Base-by-base conservation (phyloP, 306 rosid species). In the Abrus precatorius region DNA sequence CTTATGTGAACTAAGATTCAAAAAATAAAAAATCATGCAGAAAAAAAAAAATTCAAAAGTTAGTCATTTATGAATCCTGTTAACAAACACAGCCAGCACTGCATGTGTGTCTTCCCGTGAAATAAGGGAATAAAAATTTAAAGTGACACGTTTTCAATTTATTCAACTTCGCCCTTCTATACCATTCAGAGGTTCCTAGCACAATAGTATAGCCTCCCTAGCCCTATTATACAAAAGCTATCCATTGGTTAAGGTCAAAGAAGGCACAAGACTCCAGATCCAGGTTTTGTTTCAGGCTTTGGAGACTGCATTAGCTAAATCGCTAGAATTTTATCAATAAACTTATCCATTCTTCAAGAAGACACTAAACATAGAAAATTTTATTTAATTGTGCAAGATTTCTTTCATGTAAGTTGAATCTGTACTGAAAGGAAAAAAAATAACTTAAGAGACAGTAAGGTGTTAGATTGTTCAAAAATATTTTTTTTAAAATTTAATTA, bases 161-260 rank as follows among this genome's bases (percentile, higher is more conserved):
- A 71, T 47, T 61, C n/a, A 77, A 49, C 36, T 61, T 30, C 28
- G 5, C 38, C 61, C 56, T 36, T 48, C 28, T 29, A 53, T 65
- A 77, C 41, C 55, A 28, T 44, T 78, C 69, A 48, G 47, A 50
- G 73, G 72, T 60, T 71, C 72, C 57, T 72, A 52, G 55, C 9
- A 20, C 38, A 61, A 61, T 52, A 13, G n/a, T 62, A 6, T 69
- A 60, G 70, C 28, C 76, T 44, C 41, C 43, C 7, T n/a, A 63
- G 63, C 41, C n/a, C 50, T 61, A 63, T 80, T 43, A 14, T 6
- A 72, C 60, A 40, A 41, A 69, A 64, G 34, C 32, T 29, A 62
- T 49, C 13, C 5, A 4, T 62, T 53, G 28, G 7, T 47, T 52
- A 43, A 53, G 79, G 74, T n/a, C 44, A 50, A 60, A 63, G 33